Evolutionary conservation across 768 basidiomycete genomes (phyloP).

Genomic region (Hirschioporus abietinus): DNA sequence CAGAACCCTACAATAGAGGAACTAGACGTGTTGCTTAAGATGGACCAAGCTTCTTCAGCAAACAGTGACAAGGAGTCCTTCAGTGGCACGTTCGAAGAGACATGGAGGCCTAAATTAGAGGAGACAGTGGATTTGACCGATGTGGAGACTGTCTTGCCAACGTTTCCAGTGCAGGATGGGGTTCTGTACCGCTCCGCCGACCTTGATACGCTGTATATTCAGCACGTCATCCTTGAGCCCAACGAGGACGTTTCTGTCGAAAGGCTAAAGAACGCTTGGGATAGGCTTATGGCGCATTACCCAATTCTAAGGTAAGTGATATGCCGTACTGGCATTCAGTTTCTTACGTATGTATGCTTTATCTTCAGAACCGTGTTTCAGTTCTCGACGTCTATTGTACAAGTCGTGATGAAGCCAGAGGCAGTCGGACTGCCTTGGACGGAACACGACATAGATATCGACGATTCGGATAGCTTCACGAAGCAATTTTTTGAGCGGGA

Average conservation of each 20-base stretch:
- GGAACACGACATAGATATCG: slow-evolving; percentile 11
- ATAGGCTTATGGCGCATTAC: slow-evolving; percentile 19
- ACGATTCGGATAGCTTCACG: slow-evolving; percentile 13
- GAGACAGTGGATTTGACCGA: slow-evolving; percentile 6
- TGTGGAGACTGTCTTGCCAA: slow-evolving; percentile 28
- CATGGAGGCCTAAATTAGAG: slow-evolving; percentile 4
- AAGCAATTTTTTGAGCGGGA: slow-evolving; percentile 18
- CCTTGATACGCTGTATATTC: slow-evolving; percentile 36
- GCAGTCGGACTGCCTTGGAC: slow-evolving; percentile 16
- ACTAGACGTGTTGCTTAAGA: slow-evolving; percentile 14
- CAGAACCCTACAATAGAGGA: slow-evolving; percentile 18
- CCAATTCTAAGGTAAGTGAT: slow-evolving; percentile 24
- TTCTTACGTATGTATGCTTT: not conserved
- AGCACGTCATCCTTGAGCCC: slow-evolving; percentile 34
- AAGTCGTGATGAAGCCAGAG: slow-evolving; percentile 21
- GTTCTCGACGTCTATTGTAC: slow-evolving; percentile 23
- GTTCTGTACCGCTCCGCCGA: slow-evolving; percentile 37
- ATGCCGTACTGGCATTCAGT: not conserved
- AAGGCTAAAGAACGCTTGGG: slow-evolving; percentile 31
- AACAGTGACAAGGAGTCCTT: not conserved
- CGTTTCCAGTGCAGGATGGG: slow-evolving; percentile 44
- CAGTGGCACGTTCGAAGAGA: not conserved
- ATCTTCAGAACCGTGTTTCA: slow-evolving; percentile 26
- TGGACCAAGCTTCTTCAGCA: not conserved
- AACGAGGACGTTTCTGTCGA: slow-evolving; percentile 17